Evolutionary conservation across 768 basidiomycete species (phyloP).

Genomic region (Tephrocybe sp.): DNA sequence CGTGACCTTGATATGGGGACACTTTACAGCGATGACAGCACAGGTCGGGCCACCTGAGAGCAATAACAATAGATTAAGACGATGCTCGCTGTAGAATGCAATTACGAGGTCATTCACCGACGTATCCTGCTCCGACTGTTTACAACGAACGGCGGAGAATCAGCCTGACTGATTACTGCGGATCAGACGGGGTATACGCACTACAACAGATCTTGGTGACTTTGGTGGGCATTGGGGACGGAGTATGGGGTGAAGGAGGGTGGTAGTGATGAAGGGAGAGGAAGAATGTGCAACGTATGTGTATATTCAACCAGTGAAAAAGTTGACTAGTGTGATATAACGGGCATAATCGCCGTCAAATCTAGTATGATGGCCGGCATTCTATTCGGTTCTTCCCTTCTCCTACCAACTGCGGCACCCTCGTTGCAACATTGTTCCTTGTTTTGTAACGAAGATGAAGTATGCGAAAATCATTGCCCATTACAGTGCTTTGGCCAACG

Average conservation of each 20-base stretch:
- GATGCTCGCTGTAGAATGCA: constrained; percentile 1
- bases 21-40: constrained; percentile 91
- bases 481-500: too few relatives aligned
- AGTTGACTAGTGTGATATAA: background rate
- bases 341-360: background rate
- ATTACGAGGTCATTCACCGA: constrained; percentile 55
- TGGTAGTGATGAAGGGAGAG: constrained; percentile 1
- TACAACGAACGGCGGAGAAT: constrained; percentile 15
- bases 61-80: background rate
- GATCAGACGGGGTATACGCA: constrained; percentile 40
- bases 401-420: too few relatives aligned
- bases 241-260: constrained; percentile 9
- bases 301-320: background rate
- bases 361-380: background rate
- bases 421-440: too few relatives aligned
- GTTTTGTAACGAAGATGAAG: too few relatives aligned
- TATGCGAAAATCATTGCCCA: too few relatives aligned
- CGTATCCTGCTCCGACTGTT: constrained; percentile 88
- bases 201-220: constrained; percentile 89
- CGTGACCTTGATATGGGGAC: constrained; percentile 90
- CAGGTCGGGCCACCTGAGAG: constrained; percentile 87
- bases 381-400: background rate
- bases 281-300: background rate
- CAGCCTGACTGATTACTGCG: background rate
- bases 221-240: constrained; percentile 53